These are phyloP conservation scores for Paraphoma sp. DNA, from an alignment of 2,329 filamentous ascomycete species.

Conservation along the genomic window DNA sequence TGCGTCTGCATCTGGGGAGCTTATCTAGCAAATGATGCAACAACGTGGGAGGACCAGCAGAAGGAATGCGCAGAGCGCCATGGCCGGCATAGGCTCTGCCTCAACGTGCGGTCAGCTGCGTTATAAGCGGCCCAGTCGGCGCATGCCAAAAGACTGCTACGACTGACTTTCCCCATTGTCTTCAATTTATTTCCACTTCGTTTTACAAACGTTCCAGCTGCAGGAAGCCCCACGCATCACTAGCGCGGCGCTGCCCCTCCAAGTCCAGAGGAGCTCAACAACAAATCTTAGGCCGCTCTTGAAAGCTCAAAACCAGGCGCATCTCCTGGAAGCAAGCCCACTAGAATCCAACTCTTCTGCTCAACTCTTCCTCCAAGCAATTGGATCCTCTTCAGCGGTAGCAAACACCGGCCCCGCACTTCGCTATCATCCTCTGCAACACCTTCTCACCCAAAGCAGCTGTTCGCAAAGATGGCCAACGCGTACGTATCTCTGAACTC, in stretches of 20 bases:
- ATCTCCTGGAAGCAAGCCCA: slow-evolving; percentile 10
- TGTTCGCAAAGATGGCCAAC: slow-evolving; percentile 63
- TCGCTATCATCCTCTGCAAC: slow-evolving; percentile 14
- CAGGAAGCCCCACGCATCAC: slow-evolving; percentile 28
- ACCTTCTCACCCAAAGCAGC: slow-evolving; percentile 11
- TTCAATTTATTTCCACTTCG: slow-evolving; percentile 17
- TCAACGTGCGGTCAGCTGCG: slow-evolving; percentile 17
- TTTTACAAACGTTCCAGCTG: slow-evolving; percentile 21
- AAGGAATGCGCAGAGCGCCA: slow-evolving; percentile 23
- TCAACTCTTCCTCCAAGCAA: slow-evolving; percentile 10
- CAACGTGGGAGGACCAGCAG: slow-evolving; percentile 32
- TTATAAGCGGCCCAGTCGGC: slow-evolving; percentile 11
- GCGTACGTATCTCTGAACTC: slow-evolving; percentile 60
- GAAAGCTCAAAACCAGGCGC: slow-evolving; percentile 29
- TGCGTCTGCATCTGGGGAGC: slow-evolving; percentile 17
- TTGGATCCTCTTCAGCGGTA: slow-evolving; percentile 12
- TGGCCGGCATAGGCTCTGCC: slow-evolving; percentile 8
- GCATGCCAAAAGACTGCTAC: slow-evolving; percentile 6
- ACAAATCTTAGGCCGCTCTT: slow-evolving; percentile 24
- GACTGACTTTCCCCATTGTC: slow-evolving; percentile 6
- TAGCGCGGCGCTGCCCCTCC: slow-evolving; percentile 33
- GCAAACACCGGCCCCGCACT: slow-evolving; percentile 24
- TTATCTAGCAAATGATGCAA: slow-evolving; percentile 32
- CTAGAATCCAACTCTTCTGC: slow-evolving; percentile 3
- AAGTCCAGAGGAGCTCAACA: slow-evolving; percentile 29